Percentiles rank a stretch among this genome's conserved stretches.
Evolutionary conservation across 345 rosid species (phyloP).

Genomic region (Citrus mangshanensis): DNA sequence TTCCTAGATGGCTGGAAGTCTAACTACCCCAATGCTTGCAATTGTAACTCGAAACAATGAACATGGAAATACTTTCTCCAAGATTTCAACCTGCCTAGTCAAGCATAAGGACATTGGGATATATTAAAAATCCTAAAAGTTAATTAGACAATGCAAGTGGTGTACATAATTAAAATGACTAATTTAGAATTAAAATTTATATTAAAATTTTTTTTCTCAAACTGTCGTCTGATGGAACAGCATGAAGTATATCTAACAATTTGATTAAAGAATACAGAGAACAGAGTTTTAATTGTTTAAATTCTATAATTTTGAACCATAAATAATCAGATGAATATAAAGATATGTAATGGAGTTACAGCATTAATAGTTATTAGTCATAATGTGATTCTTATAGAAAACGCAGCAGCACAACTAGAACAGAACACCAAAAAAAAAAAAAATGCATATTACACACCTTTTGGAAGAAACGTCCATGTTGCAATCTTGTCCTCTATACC

Average conservation of each 20-base stretch:
- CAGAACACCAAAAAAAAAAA: background rate
- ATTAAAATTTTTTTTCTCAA: background rate
- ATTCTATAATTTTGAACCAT: background rate
- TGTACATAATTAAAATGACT: background rate
- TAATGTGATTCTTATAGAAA: background rate
- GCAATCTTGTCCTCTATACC: constrained; percentile 93
- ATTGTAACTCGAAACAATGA: background rate
- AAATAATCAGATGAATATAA: background rate
- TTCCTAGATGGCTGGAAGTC: background rate
- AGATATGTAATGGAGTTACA: background rate
- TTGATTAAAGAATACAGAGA: background rate
- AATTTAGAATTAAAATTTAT: background rate
- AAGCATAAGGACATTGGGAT: too few species aligned
- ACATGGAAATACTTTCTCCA: too few species aligned
- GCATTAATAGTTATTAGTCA: background rate
- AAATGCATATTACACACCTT: constrained; percentile 41
- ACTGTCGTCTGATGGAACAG: background rate
- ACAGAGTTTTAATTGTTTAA: background rate
- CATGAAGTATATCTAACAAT: background rate
- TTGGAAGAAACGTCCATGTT: constrained; percentile 96
- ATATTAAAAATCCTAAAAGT: too few species aligned
- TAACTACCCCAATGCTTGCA: background rate
- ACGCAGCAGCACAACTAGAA: background rate
- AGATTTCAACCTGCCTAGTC: too few species aligned
- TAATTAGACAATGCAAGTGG: background rate